These are phyloP conservation scores for Myxozyma monticola DNA, from an alignment of 805 yeast genomes.

Conservation along the genomic window DNA sequence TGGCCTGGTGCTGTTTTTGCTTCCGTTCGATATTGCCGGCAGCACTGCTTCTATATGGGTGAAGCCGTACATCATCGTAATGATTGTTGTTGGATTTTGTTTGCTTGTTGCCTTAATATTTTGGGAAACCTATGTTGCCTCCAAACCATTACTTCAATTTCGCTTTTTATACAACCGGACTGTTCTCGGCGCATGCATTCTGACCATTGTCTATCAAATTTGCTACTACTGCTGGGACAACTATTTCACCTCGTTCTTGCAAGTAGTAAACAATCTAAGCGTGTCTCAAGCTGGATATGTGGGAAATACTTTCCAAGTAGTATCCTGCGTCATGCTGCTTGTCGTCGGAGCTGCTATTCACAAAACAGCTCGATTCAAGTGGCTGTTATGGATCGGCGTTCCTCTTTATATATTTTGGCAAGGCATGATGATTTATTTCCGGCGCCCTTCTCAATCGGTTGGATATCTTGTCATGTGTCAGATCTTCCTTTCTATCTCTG, in stretches of 20 bases:
- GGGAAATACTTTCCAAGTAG: neutral
- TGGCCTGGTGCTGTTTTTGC: constrained; percentile 41
- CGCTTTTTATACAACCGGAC: constrained; percentile 59
- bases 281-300: neutral
- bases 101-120: constrained; percentile 48
- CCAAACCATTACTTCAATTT: constrained; percentile 57
- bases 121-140: constrained; percentile 59
- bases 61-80: constrained; percentile 40
- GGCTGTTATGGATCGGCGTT: neutral
- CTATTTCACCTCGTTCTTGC: neutral
- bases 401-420: neutral
- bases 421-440: constrained; percentile 2
- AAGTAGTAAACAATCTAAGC: neutral
- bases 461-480: constrained; percentile 61
- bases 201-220: constrained; percentile 52
- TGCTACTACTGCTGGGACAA: constrained; percentile 34
- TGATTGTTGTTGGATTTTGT: constrained; percentile 51
- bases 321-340: constrained; percentile 44
- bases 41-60: constrained; percentile 35
- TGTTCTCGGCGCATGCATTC: constrained; percentile 57
- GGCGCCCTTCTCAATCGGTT: constrained; percentile 44
- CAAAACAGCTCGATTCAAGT: neutral
- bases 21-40: constrained; percentile 38
- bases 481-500: constrained; percentile 61
- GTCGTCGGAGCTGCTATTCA: neutral